Percentiles rank a stretch among this genome's conserved stretches.
phyloP scores from a whole-genome alignment of 176 grass and related monocot genomes.

The Thalia dealbata region DNA sequence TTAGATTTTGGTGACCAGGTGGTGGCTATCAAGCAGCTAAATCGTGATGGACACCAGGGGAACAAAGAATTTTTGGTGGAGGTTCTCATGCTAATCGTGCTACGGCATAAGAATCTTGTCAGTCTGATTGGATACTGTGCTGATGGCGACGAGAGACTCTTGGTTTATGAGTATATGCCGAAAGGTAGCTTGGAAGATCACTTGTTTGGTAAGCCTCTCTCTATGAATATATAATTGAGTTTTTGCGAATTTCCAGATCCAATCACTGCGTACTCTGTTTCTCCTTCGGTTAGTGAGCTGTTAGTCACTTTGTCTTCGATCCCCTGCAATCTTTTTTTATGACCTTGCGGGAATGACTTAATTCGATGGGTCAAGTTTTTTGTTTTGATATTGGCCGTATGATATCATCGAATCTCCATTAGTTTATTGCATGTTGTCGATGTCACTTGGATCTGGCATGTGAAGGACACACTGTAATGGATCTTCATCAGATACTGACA shows the following conservation, averaged over 20 bases:
- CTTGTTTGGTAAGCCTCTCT: constrained; percentile 7
- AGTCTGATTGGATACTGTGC: constrained; percentile 17
- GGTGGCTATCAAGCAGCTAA: constrained; percentile 18
- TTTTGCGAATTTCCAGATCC: not conserved
- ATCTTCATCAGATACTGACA: not conserved
- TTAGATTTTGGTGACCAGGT: not conserved
- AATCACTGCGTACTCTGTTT: not conserved
- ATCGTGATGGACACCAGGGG: constrained; percentile 9
- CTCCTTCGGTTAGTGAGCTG: not conserved
- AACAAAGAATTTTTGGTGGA: constrained; percentile 14
- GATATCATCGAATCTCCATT: not conserved
- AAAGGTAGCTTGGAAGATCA: constrained; percentile 15
- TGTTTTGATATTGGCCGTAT: not conserved
- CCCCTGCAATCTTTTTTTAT: not conserved
- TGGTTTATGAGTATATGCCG: constrained; percentile 17
- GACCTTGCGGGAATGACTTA: not conserved
- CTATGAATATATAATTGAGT: not conserved
- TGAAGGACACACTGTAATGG: not conserved
- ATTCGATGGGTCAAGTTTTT: not conserved
- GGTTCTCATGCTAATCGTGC: constrained; percentile 11
- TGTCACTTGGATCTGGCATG: not conserved
- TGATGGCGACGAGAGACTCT: constrained; percentile 8
- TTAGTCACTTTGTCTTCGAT: not conserved
- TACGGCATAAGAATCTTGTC: constrained; percentile 9
- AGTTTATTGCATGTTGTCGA: not conserved